phyloP scores from a whole-genome alignment of 176 grass and related monocot genomes.

The Saccharum spontaneum region DNA sequence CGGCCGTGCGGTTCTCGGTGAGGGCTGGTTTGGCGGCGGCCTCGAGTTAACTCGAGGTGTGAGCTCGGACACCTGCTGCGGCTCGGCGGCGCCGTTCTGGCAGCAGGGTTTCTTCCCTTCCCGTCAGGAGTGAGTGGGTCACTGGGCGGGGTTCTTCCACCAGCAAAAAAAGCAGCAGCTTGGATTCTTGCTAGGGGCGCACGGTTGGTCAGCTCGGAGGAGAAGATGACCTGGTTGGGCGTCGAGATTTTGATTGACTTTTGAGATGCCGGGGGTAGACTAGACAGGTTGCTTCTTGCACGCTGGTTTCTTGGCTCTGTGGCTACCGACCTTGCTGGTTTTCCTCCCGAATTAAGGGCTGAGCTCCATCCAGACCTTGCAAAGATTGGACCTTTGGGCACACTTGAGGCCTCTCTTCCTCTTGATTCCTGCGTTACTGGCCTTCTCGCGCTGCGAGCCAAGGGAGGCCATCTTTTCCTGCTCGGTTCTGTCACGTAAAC shows the following conservation, averaged over 20 bases:
- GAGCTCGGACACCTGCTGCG: not conserved
- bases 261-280: not conserved
- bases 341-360: not conserved
- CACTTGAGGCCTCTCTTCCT: not conserved
- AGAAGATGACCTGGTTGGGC: conserved; percentile 19
- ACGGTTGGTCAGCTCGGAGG: conserved; percentile 22
- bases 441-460: not conserved
- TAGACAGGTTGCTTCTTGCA: conserved; percentile 15
- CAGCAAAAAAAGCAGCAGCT: not conserved
- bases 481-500: not conserved
- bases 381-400: conserved; percentile 18
- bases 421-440: conserved; percentile 17
- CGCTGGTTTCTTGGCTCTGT: conserved; percentile 14
- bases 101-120: not conserved
- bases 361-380: not conserved
- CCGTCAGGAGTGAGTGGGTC: not conserved
- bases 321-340: not conserved
- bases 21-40: not conserved
- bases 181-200: not conserved
- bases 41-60: conserved; percentile 16
- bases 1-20: not conserved
- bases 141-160: not conserved
- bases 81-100: not conserved
- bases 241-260: conserved; percentile 26
- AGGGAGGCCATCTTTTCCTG: not conserved